Percentiles rank a stretch among this genome's conserved stretches.
phyloP scores from a whole-genome alignment of 1,139 yeast genomes.

The Saccharomyces hybrid region DNA sequence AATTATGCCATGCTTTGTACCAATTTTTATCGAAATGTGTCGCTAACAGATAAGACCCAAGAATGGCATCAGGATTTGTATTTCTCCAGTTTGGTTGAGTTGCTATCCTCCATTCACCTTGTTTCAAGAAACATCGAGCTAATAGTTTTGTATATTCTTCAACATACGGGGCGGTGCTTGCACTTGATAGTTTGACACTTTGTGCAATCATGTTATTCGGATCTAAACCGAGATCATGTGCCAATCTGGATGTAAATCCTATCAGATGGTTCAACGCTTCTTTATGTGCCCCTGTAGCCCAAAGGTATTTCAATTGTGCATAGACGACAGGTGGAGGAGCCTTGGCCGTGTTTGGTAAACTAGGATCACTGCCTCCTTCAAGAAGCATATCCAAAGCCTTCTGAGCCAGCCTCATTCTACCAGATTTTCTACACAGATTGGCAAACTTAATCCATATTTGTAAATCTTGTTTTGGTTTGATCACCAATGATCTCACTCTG shows the following conservation, averaged over 20 bases:
- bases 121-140: conserved; percentile 92
- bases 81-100: conserved; percentile 73
- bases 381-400: conserved; percentile 75
- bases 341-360: conserved; percentile 56
- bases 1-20: conserved; percentile 99
- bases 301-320: conserved; percentile 92
- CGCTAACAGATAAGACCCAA: conserved; percentile 88
- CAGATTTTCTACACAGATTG: conserved; percentile 88
- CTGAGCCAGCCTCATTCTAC: conserved; percentile 86
- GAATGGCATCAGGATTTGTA: conserved; percentile 57
- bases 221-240: conserved; percentile 76
- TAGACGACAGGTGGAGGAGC: conserved; percentile 96
- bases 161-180: conserved; percentile 72
- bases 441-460: conserved; percentile 98
- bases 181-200: conserved; percentile 21
- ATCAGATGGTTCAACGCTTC: conserved; percentile 82
- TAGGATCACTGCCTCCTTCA: conserved; percentile 43
- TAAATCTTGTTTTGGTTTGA: conserved; percentile 94
- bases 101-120: conserved; percentile 97
- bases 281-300: conserved; percentile 88
- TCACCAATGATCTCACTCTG: conserved; percentile 89
- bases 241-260: conserved; percentile 87
- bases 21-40: conserved; percentile 89
- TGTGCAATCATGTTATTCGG: conserved; percentile 80
- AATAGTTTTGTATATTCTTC: conserved; percentile 80